Evolutionary conservation across 257 asterid genomes (phyloP), one percentile per base, ranked within the genome.

Genomic region (Solanum sejunctum): DNA sequence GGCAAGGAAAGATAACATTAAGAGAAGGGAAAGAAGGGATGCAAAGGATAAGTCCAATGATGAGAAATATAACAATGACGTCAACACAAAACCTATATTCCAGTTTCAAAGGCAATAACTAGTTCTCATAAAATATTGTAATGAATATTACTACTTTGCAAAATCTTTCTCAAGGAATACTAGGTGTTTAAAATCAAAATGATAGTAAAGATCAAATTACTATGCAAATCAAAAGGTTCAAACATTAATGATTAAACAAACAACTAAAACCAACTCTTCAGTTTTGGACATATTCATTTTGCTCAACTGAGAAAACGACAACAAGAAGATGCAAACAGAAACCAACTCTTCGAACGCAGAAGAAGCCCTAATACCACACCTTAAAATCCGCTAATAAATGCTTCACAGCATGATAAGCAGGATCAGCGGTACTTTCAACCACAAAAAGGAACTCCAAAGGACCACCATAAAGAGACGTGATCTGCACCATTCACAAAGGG

Each of bases 381-480:
- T 90, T 82, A 91, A 85, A 95, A 67, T 92, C 98, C 67, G 92
- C 93, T 84, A 97, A 73, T 84, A 97, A 87, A 84, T 86, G 87
- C 82, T 93, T 86, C 84, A 92, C 93, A 0, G 98, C 98, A 89
- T 86, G 93, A 91, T 94, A 97, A 49, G 99, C 99, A 85, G 97
- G 98, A 90, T 97, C 99, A 88, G 93, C 96, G 49, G 88, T 91
- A 88, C 98, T 94, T 57, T 97, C 98, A 83, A 97, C 98, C 73
- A 97, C 93, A 88, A 97, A 97, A 81, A 95, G 93, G 89, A 95
- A 97, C 86, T 97, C 98, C 90, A 94, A 60, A 17, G 98, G 98
- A 55, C 99, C 98, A 17, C 99, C 99, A 88, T 95, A 95, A 85
- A 97, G 90, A 88, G 97, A 94, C 69, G 99, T 97, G 87, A 95